These are phyloP conservation scores for Diaporthe ampelina DNA, from an alignment of 2,329 filamentous ascomycete genomes.

Conservation along the genomic window DNA sequence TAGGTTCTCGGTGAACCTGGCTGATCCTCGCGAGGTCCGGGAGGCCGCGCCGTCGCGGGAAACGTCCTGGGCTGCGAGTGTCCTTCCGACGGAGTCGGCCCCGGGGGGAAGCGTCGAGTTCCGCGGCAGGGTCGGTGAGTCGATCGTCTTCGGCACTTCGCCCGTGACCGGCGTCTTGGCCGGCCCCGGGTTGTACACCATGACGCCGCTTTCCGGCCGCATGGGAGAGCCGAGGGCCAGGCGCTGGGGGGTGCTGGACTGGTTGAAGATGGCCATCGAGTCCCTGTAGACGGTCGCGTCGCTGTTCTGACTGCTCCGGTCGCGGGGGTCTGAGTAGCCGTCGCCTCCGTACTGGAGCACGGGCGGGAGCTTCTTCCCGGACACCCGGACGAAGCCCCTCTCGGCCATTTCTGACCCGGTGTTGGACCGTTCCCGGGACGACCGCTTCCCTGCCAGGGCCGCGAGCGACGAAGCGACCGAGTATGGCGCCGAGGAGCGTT, in stretches of 20 bases:
- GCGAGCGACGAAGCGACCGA: slow-evolving; percentile 65
- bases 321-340: slow-evolving; percentile 68
- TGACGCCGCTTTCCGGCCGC: slow-evolving; percentile 71
- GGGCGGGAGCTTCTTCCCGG: slow-evolving; percentile 74
- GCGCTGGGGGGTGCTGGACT: slow-evolving; percentile 51
- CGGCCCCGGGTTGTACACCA: slow-evolving; percentile 75
- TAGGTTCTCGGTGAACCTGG: slow-evolving; percentile 40
- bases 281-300: slow-evolving; percentile 60
- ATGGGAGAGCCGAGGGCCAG: slow-evolving; percentile 70
- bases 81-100: slow-evolving; percentile 41
- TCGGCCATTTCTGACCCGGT: slow-evolving; percentile 59
- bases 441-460: slow-evolving; percentile 58
- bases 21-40: slow-evolving; percentile 38
- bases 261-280: slow-evolving; percentile 48
- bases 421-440: slow-evolving; percentile 50
- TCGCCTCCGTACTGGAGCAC: slow-evolving; percentile 74
- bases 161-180: slow-evolving; percentile 71
- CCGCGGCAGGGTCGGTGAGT: slow-evolving; percentile 37
- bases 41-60: slow-evolving; percentile 39
- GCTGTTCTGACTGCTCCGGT: slow-evolving; percentile 59
- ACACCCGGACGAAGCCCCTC: slow-evolving; percentile 74
- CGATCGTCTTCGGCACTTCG: slow-evolving; percentile 31
- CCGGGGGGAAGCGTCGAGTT: slow-evolving; percentile 33
- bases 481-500: slow-evolving; percentile 59
- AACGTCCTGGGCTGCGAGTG: slow-evolving; percentile 39